Conservation (phyloP, 805 yeast species). For the Kodamaea laetipori region DNA sequence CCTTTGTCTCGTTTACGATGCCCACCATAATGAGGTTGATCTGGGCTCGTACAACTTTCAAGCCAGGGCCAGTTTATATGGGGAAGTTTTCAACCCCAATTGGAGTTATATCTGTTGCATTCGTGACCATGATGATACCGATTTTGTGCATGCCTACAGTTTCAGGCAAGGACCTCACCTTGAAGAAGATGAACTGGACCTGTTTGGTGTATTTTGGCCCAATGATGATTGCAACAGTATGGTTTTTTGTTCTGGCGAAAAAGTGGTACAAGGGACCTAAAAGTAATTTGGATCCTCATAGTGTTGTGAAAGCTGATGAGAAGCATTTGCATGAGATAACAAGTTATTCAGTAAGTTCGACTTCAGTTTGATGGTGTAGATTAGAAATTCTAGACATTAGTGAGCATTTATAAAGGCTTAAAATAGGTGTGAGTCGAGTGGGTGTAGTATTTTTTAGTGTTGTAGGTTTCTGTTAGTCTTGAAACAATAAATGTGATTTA, state of each 20-base stretch:
- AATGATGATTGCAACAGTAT: conserved; percentile 49
- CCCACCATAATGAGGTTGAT: conserved; percentile 65
- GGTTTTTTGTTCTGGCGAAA: conserved; percentile 56
- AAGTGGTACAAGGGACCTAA: conserved; percentile 65
- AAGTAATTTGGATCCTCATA: conserved; percentile 47
- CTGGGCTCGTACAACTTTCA: conserved; percentile 52
- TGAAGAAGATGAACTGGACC: conserved; percentile 56
- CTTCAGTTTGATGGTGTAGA: background rate
- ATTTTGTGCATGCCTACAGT: conserved; percentile 57
- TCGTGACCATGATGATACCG: conserved; percentile 58
- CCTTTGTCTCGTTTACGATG: conserved; percentile 63
- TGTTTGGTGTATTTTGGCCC: conserved; percentile 62
- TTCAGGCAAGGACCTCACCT: conserved; percentile 39
- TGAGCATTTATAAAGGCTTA: no score
- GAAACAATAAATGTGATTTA: no score
- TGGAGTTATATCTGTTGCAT: conserved; percentile 50
- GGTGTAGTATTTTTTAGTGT: no score
- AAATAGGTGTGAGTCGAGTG: no score
- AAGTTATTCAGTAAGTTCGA: conserved; percentile 7
- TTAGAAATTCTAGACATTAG: no score
- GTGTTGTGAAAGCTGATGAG: conserved; percentile 17
- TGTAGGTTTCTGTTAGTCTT: no score
- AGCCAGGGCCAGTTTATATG: conserved; percentile 68
- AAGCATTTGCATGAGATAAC: conserved; percentile 2
- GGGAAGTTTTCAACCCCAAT: conserved; percentile 53